Percentiles rank a stretch among this genome's conserved stretches.
Conservation (phyloP, 83 land plant genomes). For the Picea mariana region DNA sequence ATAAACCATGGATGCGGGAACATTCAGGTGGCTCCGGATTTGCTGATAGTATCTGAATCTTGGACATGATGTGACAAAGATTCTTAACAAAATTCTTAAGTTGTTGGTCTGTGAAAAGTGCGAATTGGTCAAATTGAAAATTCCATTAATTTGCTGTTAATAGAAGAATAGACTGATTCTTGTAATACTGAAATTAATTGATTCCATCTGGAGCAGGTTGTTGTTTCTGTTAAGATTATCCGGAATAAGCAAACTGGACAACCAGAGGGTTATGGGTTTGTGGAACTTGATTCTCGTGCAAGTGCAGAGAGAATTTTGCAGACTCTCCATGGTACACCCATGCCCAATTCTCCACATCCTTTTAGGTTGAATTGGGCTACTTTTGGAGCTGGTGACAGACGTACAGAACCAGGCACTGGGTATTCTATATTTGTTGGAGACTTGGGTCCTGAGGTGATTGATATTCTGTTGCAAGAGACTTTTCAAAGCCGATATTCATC, state of each 20-base stretch:
- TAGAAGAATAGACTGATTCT: too few relatives aligned
- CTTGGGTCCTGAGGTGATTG: slow-evolving; percentile 68
- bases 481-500: slow-evolving; percentile 46
- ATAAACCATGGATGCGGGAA: neutral
- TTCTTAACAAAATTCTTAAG: too few relatives aligned
- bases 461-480: slow-evolving; percentile 54
- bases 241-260: slow-evolving; percentile 64
- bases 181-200: neutral
- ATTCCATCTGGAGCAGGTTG: slow-evolving; percentile 34
- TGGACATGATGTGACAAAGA: too few relatives aligned
- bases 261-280: slow-evolving; percentile 71
- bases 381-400: slow-evolving; percentile 51
- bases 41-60: neutral
- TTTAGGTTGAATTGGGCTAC: slow-evolving; percentile 71
- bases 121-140: too few relatives aligned
- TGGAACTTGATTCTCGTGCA: slow-evolving; percentile 58
- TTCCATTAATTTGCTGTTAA: too few relatives aligned
- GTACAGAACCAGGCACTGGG: slow-evolving; percentile 43
- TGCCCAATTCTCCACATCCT: slow-evolving; percentile 58
- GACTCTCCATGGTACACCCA: slow-evolving; percentile 45
- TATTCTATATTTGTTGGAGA: slow-evolving; percentile 72
- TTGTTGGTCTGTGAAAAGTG: too few relatives aligned
- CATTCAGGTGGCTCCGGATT: neutral
- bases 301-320: slow-evolving; percentile 61
- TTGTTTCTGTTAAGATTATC: slow-evolving; percentile 51